Evolutionary conservation across 257 asterid genomes (phyloP), one percentile per base, ranked within the genome.

Genomic region (Vinca minor): DNA sequence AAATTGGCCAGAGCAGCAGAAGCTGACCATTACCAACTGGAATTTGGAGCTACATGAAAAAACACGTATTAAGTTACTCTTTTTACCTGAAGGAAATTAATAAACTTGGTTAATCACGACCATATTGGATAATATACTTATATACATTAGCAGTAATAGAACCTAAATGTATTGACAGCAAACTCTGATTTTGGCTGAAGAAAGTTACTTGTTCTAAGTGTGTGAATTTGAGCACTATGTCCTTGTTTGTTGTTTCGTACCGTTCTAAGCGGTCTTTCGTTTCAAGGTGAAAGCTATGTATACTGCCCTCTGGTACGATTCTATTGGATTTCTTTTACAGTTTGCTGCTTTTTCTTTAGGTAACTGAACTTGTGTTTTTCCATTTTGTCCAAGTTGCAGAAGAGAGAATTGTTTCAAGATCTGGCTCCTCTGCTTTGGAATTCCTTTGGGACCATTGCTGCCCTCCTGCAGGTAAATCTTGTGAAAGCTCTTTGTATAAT

Each of bases 391-490:
- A 23, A 59, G 62, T 41, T 50, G 59, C 72, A 92, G 98, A 92
- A 84, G 85, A 83, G 98, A 60, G 96, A 84, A 73, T 62, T 84
- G 65, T 92, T 92, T 76, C 95, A 81, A 81, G 97, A 92, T 71
- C 83, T 92, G 71, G 98, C 96, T 62, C 98, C 96, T n/a, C 52
- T 87, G 59, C 79, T 93, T 32, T 93, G 99, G 97, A 81, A 93
- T 71, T 85, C 99, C 54, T 87, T 84, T 59, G 99, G 99, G 41
- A 87, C 88, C 56, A 70, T 85, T 66, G 99, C 97, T 64, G 97
- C 98, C 34, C 96, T 92, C 72, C 79, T 92, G 73, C 96, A 92
- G 96, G 98, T 92, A 78, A 60, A 76, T 61, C 23, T 7, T 28
- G 35, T 48, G 59, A 28, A n/a, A 29, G 11, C 32, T 12, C 1